Evolutionary conservation across 257 asterid species (phyloP), one percentile per base, ranked within the genome.

Genomic region (Capsicum baccatum): DNA sequence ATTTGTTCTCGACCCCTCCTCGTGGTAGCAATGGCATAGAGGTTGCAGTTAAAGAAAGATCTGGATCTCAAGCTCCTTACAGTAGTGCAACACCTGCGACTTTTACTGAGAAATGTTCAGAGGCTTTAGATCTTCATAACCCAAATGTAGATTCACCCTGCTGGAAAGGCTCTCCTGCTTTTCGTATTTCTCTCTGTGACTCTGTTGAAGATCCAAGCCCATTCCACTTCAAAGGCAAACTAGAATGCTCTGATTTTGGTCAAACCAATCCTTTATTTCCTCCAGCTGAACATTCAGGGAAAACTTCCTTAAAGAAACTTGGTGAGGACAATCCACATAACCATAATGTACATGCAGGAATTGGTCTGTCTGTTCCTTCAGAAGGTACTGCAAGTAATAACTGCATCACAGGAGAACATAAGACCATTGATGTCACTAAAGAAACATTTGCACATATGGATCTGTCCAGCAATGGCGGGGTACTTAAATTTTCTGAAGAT

Each of bases 131-230:
- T 86, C 90, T 87, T 87, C 91, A 90, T 81, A 92, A 85, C 90
- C 88, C 85, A 14, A 92, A 91, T 63, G 97, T 88, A 55, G 99
- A 97, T 89, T 97, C 99, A 19, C 99, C 99, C 73, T 97, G 99
- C 90, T 97, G 99, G 98, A 97, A 88, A 91, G 99, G 99, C 70
- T 93, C 97, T 66, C 89, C 95, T 6, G 91, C 92, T 83, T 89
- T 94, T 86, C 91, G 85, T 33, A 84, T 90, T 73, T 86, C 96
- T 44, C 64, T 87, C 3, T 81, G 90, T 76, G 93, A 90, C 85
- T 73, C 55, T 63, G 83, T 86, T 79, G 98, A 92, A 89, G 83
- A 87, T 63, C 85, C 88, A 85, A 59, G 85, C 58, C 58, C 85
- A 11, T 85, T 83, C 85, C 83, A 63, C n/a, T 80, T 81, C 52